phyloP scores from a whole-genome alignment of 306 rosid genomes.

The Cucurbita maxima region DNA sequence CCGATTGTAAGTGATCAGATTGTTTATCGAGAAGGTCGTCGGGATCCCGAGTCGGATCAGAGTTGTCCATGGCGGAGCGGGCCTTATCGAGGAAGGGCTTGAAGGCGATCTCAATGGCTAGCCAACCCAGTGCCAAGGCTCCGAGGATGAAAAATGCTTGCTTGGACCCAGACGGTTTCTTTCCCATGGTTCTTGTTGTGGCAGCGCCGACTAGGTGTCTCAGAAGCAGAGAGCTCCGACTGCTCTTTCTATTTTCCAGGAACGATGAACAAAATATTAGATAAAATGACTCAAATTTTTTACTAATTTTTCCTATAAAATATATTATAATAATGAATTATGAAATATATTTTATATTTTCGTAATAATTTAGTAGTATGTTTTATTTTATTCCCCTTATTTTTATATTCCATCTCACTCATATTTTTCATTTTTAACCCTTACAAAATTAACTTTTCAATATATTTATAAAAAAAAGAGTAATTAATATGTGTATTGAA shows the following conservation, averaged over 20 bases:
- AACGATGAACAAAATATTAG: neutral
- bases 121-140: constrained; percentile 68
- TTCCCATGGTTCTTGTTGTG: constrained; percentile 27
- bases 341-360: too few relatives aligned
- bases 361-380: too few relatives aligned
- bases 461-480: too few relatives aligned
- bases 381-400: too few relatives aligned
- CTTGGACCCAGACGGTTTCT: constrained; percentile 22
- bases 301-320: too few relatives aligned
- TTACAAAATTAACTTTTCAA: too few relatives aligned
- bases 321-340: too few relatives aligned
- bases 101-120: constrained; percentile 62
- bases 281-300: neutral
- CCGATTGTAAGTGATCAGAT: neutral
- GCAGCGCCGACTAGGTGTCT: neutral
- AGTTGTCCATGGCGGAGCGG: constrained; percentile 45
- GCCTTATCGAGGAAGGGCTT: constrained; percentile 53
- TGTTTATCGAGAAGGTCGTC: constrained; percentile 30
- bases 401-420: too few relatives aligned
- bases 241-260: neutral
- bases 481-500: too few relatives aligned
- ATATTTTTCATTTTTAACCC: too few relatives aligned
- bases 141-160: constrained; percentile 57
- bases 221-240: neutral
- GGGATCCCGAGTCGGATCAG: constrained; percentile 67